Evolutionary conservation across 306 rosid genomes (phyloP).

Genomic region (Trifolium subterraneum): DNA sequence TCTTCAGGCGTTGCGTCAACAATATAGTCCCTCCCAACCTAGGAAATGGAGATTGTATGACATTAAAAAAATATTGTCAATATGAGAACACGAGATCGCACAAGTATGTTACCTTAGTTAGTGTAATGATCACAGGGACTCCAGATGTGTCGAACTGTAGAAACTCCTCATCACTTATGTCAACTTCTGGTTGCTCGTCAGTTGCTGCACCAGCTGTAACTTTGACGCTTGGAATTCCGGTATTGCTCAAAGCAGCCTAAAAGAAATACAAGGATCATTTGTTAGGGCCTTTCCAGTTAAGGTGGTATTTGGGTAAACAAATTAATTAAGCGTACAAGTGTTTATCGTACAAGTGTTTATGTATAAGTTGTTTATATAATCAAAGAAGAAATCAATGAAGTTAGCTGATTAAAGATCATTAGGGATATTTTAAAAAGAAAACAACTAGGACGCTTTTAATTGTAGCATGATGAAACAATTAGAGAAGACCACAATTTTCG

Average conservation of each 20-base stretch:
- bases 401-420: background rate
- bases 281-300: conserved; percentile 5
- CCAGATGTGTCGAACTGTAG: conserved; percentile 84
- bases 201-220: conserved; percentile 62
- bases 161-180: conserved; percentile 85
- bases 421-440: conserved; percentile 1
- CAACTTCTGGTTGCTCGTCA: conserved; percentile 77
- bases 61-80: conserved; percentile 11
- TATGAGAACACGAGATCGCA: conserved; percentile 8
- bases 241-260: conserved; percentile 86
- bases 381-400: background rate
- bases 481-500: background rate
- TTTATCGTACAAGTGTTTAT: background rate
- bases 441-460: conserved; percentile 1
- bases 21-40: conserved; percentile 83
- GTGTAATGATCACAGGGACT: conserved; percentile 82
- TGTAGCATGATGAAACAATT: conserved; percentile 20
- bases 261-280: conserved; percentile 43
- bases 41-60: conserved; percentile 32
- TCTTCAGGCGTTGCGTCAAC: conserved; percentile 89
- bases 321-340: background rate
- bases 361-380: background rate
- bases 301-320: background rate
- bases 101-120: conserved; percentile 67
- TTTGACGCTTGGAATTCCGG: conserved; percentile 83